These are phyloP conservation scores for Aspergillus ostianus DNA, from an alignment of 495 filamentous ascomycete genomes.

Conservation along the genomic window DNA sequence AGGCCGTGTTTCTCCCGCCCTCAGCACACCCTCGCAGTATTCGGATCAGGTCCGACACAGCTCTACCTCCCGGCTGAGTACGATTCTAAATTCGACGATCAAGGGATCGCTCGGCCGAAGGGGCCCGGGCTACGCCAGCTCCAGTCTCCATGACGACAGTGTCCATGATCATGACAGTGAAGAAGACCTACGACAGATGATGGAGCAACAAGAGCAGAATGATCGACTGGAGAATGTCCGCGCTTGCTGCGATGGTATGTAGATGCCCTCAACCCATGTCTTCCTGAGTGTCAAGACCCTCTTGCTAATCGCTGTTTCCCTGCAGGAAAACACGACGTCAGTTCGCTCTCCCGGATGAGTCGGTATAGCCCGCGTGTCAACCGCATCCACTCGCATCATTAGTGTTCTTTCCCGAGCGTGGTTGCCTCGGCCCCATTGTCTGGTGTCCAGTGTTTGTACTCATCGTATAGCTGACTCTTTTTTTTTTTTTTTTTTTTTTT, in stretches of 20 bases:
- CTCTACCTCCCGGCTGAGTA: constrained; percentile 45
- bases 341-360: constrained; percentile 47
- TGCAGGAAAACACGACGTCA: constrained; percentile 63
- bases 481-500: too few species aligned
- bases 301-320: neutral
- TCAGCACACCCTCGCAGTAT: constrained; percentile 43
- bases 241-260: constrained; percentile 89
- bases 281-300: constrained; percentile 16
- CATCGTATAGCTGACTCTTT: too few species aligned
- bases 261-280: constrained; percentile 1
- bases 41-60: constrained; percentile 36
- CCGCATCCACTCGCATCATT: constrained; percentile 40
- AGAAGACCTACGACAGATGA: constrained; percentile 73
- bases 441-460: neutral
- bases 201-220: constrained; percentile 71
- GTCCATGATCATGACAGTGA: constrained; percentile 68
- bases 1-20: constrained; percentile 42
- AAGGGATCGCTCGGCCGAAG: constrained; percentile 45
- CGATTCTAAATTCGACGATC: constrained; percentile 44
- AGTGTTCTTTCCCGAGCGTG: too few species aligned
- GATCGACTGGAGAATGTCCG: constrained; percentile 90
- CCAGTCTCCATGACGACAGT: constrained; percentile 66
- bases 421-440: neutral
- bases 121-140: constrained; percentile 35
- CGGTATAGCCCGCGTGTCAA: constrained; percentile 43